Evolutionary conservation across 495 filamentous ascomycete genomes (phyloP), one percentile per base, ranked within the genome.

Genomic region (Cryomyces antarcticus): DNA sequence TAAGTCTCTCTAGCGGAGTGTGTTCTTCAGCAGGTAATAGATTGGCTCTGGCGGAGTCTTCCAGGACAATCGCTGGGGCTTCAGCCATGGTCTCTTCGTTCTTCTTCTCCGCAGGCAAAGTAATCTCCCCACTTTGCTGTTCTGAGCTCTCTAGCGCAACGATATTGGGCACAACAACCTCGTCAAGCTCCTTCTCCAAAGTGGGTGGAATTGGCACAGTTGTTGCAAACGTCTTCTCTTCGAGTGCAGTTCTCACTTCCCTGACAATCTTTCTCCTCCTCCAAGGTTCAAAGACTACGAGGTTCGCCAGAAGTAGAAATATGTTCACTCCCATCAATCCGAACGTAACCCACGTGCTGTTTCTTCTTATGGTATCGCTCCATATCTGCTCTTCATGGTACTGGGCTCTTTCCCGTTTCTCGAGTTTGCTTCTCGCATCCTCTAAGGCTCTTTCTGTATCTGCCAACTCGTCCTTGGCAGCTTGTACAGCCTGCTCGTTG

Each of bases 311-410:
- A 57, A 97, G 86, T 34, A 97, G 57, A 34, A 96, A 58, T 3
- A 96, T 78, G 52, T 97, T 97, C 37, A 96, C 70, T 5, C 89
- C 87, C 89, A 97, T 96, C 49, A 97, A 61, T 0, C 89, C 89
- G 78, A 92, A 95, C 3, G 89, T 97, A 24, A 89, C 86, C 89
- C 89, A 97, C 5, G 89, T 96, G 51, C 77, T 83, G 72, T 94
- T 93, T 46, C 89, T 67, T 36, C 89, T 71, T 56, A 97, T 97
- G 55, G 93, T 89, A 54, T 97, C 89, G 52, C 80, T 88, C 89
- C 89, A 97, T 38, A 97, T 93, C 66, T 97, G 89, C 62, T 97
- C 89, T 61, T 97, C 89, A 62, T 97, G 89, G 62, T 97, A 97
- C 28, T 89, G 75, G 29, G 77, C 77, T 30, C 95, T 65, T 45